Conservation (phyloP, 306 rosid genomes). For the Fagus sylvatica region DNA sequence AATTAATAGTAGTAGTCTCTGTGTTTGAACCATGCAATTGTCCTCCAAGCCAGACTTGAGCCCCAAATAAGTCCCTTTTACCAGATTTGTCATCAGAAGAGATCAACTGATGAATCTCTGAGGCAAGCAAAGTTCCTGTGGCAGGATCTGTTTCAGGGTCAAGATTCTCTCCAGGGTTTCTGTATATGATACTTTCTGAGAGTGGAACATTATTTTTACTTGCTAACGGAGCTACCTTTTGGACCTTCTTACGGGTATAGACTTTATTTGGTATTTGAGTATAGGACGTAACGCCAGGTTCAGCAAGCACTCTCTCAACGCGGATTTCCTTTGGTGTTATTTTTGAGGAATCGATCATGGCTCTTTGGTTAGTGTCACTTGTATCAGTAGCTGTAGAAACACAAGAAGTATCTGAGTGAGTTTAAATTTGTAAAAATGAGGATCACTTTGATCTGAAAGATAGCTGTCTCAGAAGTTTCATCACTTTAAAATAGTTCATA, state of each 20-base stretch:
- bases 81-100: slow-evolving; percentile 33
- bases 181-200: slow-evolving; percentile 33
- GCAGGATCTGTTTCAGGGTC: slow-evolving; percentile 34
- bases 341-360: slow-evolving; percentile 30
- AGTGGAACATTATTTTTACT: slow-evolving; percentile 28
- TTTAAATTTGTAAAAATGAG: slow-evolving; percentile 14
- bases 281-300: slow-evolving; percentile 30
- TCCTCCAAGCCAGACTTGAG: slow-evolving; percentile 26
- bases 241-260: slow-evolving; percentile 57
- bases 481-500: slow-evolving; percentile 4
- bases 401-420: slow-evolving; percentile 29
- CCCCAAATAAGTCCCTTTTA: slow-evolving; percentile 25
- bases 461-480: not conserved
- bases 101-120: slow-evolving; percentile 35
- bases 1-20: slow-evolving; percentile 15
- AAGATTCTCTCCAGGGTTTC: slow-evolving; percentile 34
- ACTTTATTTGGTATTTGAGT: slow-evolving; percentile 42
- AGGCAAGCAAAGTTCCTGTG: slow-evolving; percentile 30
- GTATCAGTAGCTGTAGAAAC: slow-evolving; percentile 32
- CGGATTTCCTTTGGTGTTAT: slow-evolving; percentile 34
- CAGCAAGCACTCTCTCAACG: slow-evolving; percentile 30
- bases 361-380: slow-evolving; percentile 27
- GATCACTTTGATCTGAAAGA: slow-evolving; percentile 3
- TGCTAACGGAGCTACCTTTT: slow-evolving; percentile 25
- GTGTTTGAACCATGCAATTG: slow-evolving; percentile 5